Evolutionary conservation across 2,329 filamentous ascomycete genomes (phyloP), one percentile per base, ranked within the genome.

Genomic region (Pseudogymnoascus sp.): DNA sequence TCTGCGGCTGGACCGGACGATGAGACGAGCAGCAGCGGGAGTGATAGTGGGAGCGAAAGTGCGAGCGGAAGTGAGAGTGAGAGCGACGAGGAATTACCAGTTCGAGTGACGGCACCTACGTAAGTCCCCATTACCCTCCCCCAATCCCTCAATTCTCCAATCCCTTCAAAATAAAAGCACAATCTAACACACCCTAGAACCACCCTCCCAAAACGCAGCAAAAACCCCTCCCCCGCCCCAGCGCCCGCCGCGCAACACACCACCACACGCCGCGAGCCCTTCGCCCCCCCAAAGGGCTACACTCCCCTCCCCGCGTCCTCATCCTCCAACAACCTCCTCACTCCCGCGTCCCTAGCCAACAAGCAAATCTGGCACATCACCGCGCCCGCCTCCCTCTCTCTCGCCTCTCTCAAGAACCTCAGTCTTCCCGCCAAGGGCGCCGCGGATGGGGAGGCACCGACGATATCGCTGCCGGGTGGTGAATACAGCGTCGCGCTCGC

Each of bases 301-400:
- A 65, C 68, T 38, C 26, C 31, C 13, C 26, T 42, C 26, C 19
- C 16, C 19, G 29, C 61, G 11, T 21, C 24, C 10, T 59, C 40
- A 16, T 2, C 60, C 2, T 59, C 63, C 14, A 65, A 63, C 24
- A 76, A 81, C 21, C 74, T 87, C 62, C 85, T 89, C 69, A 81
- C 78, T 69, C 78, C 82, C 64, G 80, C 81, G 62, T 82, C 84
- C 68, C 72, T 87, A 6, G 77, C 85, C 63, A 87, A 86, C 66
- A 91, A 91, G 77, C 86, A 92, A 72, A 79, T 92, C 64, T 93
- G 89, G 89, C 90, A 91, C 73, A 90, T 93, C 69, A 90, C 87
- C 8, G 86, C 87, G 3, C 89, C 89, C 1, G 82, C 85, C 5
- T 84, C 84, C 10, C 77, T 91, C 2, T 85, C 88, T n/a, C 81